Evolutionary conservation across 225 moss, liverwort and hornwort genomes (phyloP).

Genomic region (Asterella californica): DNA sequence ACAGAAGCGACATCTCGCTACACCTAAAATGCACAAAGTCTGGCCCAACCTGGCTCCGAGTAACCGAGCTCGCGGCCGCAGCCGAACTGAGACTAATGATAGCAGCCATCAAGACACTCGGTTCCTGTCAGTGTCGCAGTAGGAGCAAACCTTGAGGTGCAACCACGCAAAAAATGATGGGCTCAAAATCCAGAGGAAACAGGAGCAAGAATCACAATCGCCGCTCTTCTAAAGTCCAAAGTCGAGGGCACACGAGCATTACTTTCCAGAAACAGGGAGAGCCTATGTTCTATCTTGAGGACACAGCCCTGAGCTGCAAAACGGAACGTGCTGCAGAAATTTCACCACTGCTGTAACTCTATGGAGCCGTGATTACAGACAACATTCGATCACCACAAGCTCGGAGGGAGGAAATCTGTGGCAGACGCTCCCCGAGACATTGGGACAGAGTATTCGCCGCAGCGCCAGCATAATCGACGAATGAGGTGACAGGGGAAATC

Average conservation of each 20-base stretch:
- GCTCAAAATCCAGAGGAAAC: background rate
- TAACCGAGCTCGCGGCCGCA: conserved; percentile 6
- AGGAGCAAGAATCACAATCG: background rate
- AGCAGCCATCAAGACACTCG: conserved; percentile 9
- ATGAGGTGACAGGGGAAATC: conserved; percentile 4
- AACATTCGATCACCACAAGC: background rate
- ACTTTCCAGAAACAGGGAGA: background rate
- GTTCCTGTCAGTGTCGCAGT: background rate
- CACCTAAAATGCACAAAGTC: background rate
- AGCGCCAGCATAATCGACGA: background rate
- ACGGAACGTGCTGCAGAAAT: too few relatives aligned
- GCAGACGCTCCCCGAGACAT: background rate
- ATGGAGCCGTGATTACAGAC: background rate
- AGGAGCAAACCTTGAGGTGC: background rate
- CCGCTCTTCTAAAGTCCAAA: background rate
- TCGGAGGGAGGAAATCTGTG: background rate
- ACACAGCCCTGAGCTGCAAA: background rate
- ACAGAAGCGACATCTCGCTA: background rate
- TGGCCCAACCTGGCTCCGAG: background rate
- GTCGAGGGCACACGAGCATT: too few relatives aligned
- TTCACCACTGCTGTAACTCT: background rate
- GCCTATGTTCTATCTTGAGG: background rate
- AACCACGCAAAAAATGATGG: background rate
- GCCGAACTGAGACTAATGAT: conserved; percentile 4
- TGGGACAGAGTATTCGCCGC: background rate